These are phyloP conservation scores for Triadica sebifera DNA, from an alignment of 345 rosid species.

Conservation along the genomic window DNA sequence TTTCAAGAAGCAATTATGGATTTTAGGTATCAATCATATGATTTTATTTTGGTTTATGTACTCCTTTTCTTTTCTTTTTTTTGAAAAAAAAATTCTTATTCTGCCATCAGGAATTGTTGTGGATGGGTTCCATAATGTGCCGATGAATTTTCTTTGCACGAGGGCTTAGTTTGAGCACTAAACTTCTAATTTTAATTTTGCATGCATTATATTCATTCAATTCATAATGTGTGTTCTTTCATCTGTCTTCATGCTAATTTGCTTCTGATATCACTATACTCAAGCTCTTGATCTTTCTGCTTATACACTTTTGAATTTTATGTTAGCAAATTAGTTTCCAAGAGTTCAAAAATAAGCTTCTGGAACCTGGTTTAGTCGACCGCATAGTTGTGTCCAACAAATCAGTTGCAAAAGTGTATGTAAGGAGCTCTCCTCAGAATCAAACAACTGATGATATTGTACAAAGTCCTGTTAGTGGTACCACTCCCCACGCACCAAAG, in stretches of 20 bases:
- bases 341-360: conserved; percentile 89
- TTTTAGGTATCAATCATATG: background rate
- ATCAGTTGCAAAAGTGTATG: conserved; percentile 89
- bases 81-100: background rate
- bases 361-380: conserved; percentile 92
- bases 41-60: background rate
- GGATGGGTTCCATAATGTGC: background rate
- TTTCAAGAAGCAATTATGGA: background rate
- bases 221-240: background rate
- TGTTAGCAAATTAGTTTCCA: conserved; percentile 82
- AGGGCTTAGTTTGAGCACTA: background rate
- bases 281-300: background rate
- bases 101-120: background rate
- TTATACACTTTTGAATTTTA: background rate
- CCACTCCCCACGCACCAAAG: conserved; percentile 43
- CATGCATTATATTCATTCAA: background rate
- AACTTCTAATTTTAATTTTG: background rate
- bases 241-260: background rate
- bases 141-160: background rate
- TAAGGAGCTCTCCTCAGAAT: conserved; percentile 51
- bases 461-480: conserved; percentile 36
- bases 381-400: conserved; percentile 82
- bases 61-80: background rate
- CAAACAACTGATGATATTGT: conserved; percentile 37
- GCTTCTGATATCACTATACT: background rate